Evolutionary conservation across 1,139 yeast species (phyloP).

Genomic region (Hyphopichia burtonii): DNA sequence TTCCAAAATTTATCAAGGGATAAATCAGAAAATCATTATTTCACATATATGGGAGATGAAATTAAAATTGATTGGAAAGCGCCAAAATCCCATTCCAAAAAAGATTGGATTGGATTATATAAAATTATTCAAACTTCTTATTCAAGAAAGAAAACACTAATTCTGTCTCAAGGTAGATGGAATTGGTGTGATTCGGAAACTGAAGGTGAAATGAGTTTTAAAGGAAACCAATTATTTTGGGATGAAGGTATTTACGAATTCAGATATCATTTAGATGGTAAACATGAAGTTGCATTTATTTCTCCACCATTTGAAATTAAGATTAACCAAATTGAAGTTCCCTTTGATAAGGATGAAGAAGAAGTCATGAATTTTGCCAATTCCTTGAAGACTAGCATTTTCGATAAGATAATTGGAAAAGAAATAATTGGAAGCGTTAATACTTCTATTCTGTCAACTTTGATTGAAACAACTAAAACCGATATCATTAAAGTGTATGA

Average conservation of each 20-base stretch:
- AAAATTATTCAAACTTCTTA: constrained; percentile 61
- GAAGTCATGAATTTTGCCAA: constrained; percentile 28
- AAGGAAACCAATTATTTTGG: constrained; percentile 55
- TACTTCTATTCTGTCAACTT: constrained; percentile 7
- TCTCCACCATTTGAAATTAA: constrained; percentile 72
- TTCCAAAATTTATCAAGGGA: constrained; percentile 17
- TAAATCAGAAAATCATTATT: constrained; percentile 12
- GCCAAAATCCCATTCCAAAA: constrained; percentile 42
- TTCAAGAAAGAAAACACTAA: constrained; percentile 57
- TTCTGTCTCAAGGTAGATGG: constrained; percentile 76
- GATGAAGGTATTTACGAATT: constrained; percentile 75
- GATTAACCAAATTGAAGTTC: constrained; percentile 40
- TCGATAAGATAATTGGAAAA: constrained; percentile 27
- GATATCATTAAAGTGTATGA: constrained; percentile 34
- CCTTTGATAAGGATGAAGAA: constrained; percentile 18
- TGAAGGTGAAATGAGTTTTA: constrained; percentile 54
- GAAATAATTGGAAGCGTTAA: constrained; percentile 21
- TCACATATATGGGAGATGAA: constrained; percentile 48
- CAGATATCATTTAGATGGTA: constrained; percentile 68
- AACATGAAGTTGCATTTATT: constrained; percentile 68
- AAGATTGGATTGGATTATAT: constrained; percentile 83
- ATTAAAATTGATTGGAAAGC: constrained; percentile 58
- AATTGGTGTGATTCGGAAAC: constrained; percentile 40
- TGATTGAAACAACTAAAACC: constrained; percentile 6
- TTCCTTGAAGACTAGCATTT: constrained; percentile 26